Evolutionary conservation across 345 rosid genomes (phyloP), one percentile per base, ranked within the genome.

Genomic region (Salix purpurea): DNA sequence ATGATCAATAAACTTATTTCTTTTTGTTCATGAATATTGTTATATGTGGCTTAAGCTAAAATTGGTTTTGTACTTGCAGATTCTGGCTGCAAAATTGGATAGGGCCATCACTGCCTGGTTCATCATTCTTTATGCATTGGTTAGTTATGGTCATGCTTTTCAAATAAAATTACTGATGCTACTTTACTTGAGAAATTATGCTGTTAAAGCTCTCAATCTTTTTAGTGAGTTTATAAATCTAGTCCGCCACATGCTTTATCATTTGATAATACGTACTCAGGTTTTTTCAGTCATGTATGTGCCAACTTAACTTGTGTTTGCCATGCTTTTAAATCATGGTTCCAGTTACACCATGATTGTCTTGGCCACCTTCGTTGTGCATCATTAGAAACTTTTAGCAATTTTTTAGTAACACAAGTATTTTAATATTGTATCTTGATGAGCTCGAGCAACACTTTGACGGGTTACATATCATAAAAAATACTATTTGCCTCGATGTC

Each of bases 61-160:
- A 14, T 7, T 34, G 61, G 15, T 58, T 70, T 34, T 87, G 68
- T 61, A 79, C 74, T 78, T 83, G 88, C 97, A 96, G 99, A 79
- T 94, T 96, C 84, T 96, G 99, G 99, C 88, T 96, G 78, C 99
- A 96, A 84, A 91, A 96, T 78, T 96, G 99, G 99, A 89, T 89
- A 76, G 99, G 99, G 78, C 97, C 97, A 28, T 96, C 99, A 44
- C 82, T 91, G 80, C 84, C 88, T 74, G 98, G 92, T 78, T 90
- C 98, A 75, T 89, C 98, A 34, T 88, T 91, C 77, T 90, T 86
- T 79, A 92, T 87, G 95, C 97, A 94, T 83, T 94, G 98, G 99
- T 96, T 72, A 68, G 85, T 71, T 56, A n/a, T 23, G 58, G 1
- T 52, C 58, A 52, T 52, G 61, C 54, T 70, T 28, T 80, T 64